Percentiles rank a stretch among this genome's conserved stretches.
Conservation (phyloP, 179 eudicot genomes). For the Silene noctiflora region DNA sequence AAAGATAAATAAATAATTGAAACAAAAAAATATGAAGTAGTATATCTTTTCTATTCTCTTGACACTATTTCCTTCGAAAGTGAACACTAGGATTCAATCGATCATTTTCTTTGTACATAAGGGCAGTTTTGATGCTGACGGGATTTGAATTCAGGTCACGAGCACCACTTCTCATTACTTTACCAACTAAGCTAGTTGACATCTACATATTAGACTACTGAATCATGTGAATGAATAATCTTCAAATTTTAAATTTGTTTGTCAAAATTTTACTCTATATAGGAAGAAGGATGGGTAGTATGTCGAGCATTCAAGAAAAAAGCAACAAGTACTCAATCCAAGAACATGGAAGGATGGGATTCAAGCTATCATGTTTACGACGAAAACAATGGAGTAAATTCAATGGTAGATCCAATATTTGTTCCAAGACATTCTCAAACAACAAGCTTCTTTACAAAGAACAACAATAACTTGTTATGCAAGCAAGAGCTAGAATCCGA, state of each 20-base stretch:
- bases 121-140: too few species aligned
- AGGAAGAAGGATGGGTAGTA: conserved; percentile 99
- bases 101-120: too few species aligned
- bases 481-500: conserved; percentile 60
- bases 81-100: too few species aligned
- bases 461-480: conserved; percentile 39
- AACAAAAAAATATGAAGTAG: too few species aligned
- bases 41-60: too few species aligned
- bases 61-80: too few species aligned
- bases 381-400: conserved; percentile 42
- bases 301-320: conserved; percentile 96
- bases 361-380: conserved; percentile 46
- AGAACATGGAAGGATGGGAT: conserved; percentile 55
- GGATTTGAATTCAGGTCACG: too few species aligned
- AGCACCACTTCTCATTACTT: too few species aligned
- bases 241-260: neutral
- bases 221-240: neutral
- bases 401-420: conserved; percentile 32
- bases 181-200: too few species aligned
- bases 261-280: conserved; percentile 6
- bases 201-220: too few species aligned
- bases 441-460: conserved; percentile 28
- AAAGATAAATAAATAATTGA: too few species aligned
- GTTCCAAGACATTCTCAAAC: conserved; percentile 25
- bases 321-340: conserved; percentile 51